Evolutionary conservation across 768 basidiomycete genomes (phyloP).

Genomic region (Polyporus arcularius): DNA sequence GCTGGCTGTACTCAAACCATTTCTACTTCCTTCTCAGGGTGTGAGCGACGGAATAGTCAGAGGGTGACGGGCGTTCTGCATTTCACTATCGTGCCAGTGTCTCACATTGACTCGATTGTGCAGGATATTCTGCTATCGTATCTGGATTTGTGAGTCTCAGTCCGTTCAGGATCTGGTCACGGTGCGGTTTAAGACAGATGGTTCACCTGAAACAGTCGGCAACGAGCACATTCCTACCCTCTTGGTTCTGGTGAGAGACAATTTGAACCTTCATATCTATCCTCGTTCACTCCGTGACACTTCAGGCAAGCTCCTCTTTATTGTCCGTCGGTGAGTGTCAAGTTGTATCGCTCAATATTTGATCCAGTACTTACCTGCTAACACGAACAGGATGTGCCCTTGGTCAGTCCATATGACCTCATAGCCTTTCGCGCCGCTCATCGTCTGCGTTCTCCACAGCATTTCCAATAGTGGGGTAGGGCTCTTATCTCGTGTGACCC

Average conservation of each 20-base stretch:
- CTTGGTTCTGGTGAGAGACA: background rate
- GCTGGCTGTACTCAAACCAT: background rate
- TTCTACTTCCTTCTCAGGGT: background rate
- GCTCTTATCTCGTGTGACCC: background rate
- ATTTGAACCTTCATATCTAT: too few species aligned
- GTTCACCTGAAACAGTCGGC: background rate
- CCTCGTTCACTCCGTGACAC: background rate
- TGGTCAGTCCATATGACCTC: background rate
- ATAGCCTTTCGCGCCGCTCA: too few species aligned
- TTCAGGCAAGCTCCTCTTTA: background rate
- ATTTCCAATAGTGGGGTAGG: too few species aligned
- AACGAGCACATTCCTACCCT: background rate
- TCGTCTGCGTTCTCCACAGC: too few species aligned
- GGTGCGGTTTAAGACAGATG: background rate
- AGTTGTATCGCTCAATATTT: background rate
- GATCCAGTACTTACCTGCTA: background rate
- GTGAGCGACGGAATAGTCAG: background rate
- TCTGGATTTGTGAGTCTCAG: background rate
- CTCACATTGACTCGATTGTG: background rate
- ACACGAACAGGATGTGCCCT: background rate
- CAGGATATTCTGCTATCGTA: constrained; percentile 3
- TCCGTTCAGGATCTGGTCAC: background rate
- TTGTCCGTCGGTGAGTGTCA: background rate
- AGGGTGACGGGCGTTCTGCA: background rate
- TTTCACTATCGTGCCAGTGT: background rate